A percentile compares a stretch with the other conserved stretches of the same genome.
Evolutionary conservation across 106 monocot species (phyloP).

Genomic region (Dioscorea alata): DNA sequence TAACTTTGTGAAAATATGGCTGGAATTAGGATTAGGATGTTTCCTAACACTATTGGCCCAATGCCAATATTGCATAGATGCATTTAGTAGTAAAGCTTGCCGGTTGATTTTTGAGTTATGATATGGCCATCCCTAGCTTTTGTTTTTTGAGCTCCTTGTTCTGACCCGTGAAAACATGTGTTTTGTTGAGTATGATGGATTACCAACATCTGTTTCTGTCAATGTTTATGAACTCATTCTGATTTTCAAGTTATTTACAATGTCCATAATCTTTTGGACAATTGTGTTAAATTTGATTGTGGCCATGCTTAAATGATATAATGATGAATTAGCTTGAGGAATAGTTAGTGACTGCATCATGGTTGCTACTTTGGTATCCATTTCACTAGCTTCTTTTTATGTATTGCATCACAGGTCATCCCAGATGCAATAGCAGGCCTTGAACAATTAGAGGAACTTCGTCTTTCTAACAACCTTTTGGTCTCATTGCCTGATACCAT

Average conservation of each 20-base stretch:
- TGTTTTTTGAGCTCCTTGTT: no score
- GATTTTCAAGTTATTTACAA: not conserved
- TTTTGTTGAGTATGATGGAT: no score
- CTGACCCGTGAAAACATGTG: no score
- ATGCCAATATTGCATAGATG: no score
- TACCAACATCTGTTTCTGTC: no score
- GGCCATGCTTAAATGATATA: not conserved
- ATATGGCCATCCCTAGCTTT: no score
- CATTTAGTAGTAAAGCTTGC: no score
- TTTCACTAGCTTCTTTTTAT: not conserved
- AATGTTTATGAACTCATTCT: no score
- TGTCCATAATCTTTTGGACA: not conserved
- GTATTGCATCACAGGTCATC: conserved; percentile 34
- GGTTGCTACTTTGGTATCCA: not conserved
- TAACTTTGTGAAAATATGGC: not conserved
- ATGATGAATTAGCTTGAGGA: not conserved
- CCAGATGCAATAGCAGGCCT: conserved; percentile 83
- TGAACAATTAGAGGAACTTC: conserved; percentile 70
- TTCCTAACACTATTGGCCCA: no score
- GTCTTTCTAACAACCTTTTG: conserved; percentile 60
- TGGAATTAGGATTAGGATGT: no score
- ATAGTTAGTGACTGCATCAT: not conserved
- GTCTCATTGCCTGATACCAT: conserved; percentile 80
- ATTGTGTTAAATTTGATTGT: not conserved
- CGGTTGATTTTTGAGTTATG: no score